phyloP scores from a whole-genome alignment of 352 stramenopile genomes.

The Phytophthora fragariae region DNA sequence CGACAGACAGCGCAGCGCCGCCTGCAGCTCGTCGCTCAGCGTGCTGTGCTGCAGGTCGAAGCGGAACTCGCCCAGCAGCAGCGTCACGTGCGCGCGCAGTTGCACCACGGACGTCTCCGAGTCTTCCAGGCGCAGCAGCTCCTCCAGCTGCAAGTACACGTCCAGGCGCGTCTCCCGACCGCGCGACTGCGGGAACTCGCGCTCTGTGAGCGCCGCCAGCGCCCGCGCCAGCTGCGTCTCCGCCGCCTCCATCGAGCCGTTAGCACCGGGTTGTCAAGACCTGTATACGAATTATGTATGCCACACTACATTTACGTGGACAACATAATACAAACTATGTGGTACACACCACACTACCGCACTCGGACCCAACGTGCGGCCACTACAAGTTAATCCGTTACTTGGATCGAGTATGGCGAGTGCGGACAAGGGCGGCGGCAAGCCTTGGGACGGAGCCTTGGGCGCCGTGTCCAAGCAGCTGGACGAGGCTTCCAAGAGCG shows the following conservation, averaged over 20 bases:
- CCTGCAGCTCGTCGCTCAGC: constrained; percentile 33
- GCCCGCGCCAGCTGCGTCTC: constrained; percentile 44
- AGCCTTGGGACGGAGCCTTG: constrained; percentile 66
- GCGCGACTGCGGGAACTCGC: constrained; percentile 44
- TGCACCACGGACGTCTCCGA: constrained; percentile 50
- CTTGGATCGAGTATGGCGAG: constrained; percentile 34
- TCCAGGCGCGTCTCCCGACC: constrained; percentile 54
- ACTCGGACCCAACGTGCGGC: constrained; percentile 6
- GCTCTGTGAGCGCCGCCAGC: constrained; percentile 45
- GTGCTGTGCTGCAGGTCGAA: constrained; percentile 48
- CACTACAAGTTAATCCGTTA: neutral
- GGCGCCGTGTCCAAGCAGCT: constrained; percentile 56
- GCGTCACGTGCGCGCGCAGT: constrained; percentile 45
- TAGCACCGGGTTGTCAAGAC: neutral
- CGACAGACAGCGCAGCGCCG: constrained; percentile 64
- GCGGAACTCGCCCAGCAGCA: constrained; percentile 51
- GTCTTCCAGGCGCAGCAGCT: constrained; percentile 67
- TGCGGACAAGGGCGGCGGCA: constrained; percentile 58
- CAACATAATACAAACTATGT: too few relatives aligned
- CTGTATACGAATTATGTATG: constrained; percentile 1
- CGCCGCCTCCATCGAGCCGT: constrained; percentile 31
- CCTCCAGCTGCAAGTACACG: constrained; percentile 62
- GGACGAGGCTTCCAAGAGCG: constrained; percentile 57
- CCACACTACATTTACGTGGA: neutral
- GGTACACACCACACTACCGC: neutral